Percentiles rank a stretch among this genome's conserved stretches.
These are phyloP conservation scores for Rhododendron ferrugineum DNA, from an alignment of 148 eudicot species.

Conservation along the genomic window DNA sequence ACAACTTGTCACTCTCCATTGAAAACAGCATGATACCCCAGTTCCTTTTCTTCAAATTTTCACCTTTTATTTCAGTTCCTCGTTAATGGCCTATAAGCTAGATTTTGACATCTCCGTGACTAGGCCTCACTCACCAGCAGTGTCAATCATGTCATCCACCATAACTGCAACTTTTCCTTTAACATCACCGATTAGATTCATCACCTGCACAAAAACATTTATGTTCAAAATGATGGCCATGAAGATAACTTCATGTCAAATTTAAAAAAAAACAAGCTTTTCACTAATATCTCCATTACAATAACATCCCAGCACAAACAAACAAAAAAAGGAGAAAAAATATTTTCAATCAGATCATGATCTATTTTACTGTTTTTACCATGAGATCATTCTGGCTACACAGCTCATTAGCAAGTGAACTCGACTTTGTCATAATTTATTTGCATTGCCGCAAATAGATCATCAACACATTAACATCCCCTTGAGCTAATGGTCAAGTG, in stretches of 20 bases:
- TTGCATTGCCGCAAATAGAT: neutral
- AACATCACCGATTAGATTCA: slow-evolving; percentile 97
- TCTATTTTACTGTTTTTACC: neutral
- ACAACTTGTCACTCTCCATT: neutral
- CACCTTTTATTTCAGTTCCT: neutral
- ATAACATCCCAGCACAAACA: neutral
- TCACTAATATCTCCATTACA: neutral
- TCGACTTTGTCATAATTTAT: neutral
- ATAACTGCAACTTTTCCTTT: slow-evolving; percentile 94
- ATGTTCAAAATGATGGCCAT: neutral
- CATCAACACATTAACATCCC: neutral
- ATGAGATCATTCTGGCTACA: too few species aligned
- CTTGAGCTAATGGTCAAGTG: neutral
- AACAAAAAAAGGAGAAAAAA: neutral
- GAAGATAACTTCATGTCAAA: neutral
- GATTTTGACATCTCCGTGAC: neutral
- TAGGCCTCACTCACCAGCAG: slow-evolving; percentile 76
- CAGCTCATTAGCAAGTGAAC: neutral
- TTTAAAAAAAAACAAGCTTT: neutral
- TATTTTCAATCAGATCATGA: neutral
- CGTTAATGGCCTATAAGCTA: neutral
- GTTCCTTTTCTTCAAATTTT: neutral
- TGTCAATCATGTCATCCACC: slow-evolving; percentile 99
- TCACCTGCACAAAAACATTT: slow-evolving; percentile 46
- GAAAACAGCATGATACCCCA: neutral